Conservation (phyloP, 768 basidiomycete genomes). For the Hygrophoropsis aurantiaca region DNA sequence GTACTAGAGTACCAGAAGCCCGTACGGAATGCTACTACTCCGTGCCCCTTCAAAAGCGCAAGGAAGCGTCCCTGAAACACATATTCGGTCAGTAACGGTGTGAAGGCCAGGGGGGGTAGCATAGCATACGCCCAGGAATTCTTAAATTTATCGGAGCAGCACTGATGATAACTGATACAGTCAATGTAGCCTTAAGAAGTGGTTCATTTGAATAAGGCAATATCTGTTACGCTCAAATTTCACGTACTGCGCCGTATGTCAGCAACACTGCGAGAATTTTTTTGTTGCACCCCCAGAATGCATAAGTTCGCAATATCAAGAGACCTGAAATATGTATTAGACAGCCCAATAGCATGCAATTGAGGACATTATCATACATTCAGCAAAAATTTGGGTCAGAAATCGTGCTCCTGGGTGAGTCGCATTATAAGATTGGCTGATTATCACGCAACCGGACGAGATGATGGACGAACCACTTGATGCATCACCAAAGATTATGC, state of each 20-base stretch:
- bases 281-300: slow-evolving; percentile 4
- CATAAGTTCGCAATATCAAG: background rate
- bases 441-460: background rate
- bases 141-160: background rate
- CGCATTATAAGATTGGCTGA: background rate
- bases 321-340: background rate
- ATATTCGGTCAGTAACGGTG: background rate
- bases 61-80: too few relatives aligned
- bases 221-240: too few relatives aligned
- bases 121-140: background rate
- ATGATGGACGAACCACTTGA: background rate
- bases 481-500: background rate
- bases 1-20: background rate
- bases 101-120: background rate
- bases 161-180: background rate
- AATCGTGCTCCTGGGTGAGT: background rate
- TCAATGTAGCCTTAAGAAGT: background rate
- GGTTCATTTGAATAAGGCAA: too few relatives aligned
- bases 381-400: background rate
- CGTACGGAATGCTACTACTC: slow-evolving; percentile 3
- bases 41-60: background rate
- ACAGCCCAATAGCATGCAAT: too few relatives aligned
- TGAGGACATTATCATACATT: background rate
- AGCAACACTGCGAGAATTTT: background rate
- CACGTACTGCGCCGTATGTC: slow-evolving; percentile 1